Evolutionary conservation across 768 basidiomycete species (phyloP).

Genomic region (Clitopilus passeckerianus): DNA sequence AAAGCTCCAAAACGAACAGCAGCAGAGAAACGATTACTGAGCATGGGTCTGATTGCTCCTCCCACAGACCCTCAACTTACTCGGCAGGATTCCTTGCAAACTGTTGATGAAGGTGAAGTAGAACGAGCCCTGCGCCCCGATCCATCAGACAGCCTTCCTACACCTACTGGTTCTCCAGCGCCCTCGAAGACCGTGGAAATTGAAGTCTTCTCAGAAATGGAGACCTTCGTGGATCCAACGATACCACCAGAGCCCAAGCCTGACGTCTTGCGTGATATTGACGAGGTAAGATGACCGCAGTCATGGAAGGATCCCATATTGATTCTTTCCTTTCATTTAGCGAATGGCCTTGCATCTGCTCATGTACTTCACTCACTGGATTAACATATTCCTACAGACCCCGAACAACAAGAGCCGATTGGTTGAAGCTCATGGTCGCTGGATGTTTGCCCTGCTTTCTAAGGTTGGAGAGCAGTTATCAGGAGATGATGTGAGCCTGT

Average conservation of each 20-base stretch:
- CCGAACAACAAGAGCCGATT: conserved; percentile 30
- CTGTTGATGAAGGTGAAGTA: conserved; percentile 38
- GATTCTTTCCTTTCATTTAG: conserved; percentile 30
- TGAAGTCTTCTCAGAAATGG: not conserved
- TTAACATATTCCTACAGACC: conserved; percentile 54
- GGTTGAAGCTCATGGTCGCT: conserved; percentile 58
- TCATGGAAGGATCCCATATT: not conserved
- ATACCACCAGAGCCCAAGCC: conserved; percentile 56
- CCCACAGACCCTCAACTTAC: conserved; percentile 19
- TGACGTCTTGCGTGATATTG: conserved; percentile 48
- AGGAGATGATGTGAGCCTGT: conserved; percentile 71
- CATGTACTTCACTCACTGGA: conserved; percentile 85
- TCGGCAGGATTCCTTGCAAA: conserved; percentile 23
- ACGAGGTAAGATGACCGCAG: conserved; percentile 48
- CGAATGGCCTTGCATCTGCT: conserved; percentile 67
- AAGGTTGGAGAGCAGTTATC: conserved; percentile 65
- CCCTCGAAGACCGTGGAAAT: conserved; percentile 16
- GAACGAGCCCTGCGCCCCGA: conserved; percentile 28
- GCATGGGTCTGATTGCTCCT: conserved; percentile 31
- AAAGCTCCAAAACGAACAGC: conserved; percentile 30
- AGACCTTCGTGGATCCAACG: conserved; percentile 2
- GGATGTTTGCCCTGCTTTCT: conserved; percentile 74
- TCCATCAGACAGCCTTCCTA: conserved; percentile 32
- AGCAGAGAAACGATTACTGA: conserved; percentile 11
- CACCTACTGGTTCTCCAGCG: conserved; percentile 33